Evolutionary conservation across 1,139 yeast genomes (phyloP), one percentile per base, ranked within the genome.

Genomic region (Pichia terricola): DNA sequence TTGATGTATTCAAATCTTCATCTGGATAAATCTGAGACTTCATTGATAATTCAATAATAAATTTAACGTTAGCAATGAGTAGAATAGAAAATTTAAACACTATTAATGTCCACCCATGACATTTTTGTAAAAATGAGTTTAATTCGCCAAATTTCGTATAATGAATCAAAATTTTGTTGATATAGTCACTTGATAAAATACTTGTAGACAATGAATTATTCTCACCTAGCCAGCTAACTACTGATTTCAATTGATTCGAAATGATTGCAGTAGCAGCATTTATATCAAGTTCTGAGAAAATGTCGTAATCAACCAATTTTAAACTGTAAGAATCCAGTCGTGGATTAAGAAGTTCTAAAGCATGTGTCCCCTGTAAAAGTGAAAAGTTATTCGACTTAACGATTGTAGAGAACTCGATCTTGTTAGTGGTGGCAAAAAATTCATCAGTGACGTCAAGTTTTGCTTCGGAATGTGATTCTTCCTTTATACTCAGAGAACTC

Each of bases 361-460:
- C 88, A 53, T 85, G 75, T 0, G 94, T 81, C 0, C 89, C 89
- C 54, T 81, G 86, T 45, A 82, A 67, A 35, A 82, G 61, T 48
- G 79, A 75, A 59, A 81, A 81, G 35, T 62, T 58, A 0, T 73
- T 68, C 3, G 73, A 69, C 53, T 77, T 76, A 4, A 77, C 71
- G 25, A 83, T 56, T 25, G 53, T 51, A 3, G 64, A 62, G 42
- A 52, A 58, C 11, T 47, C 41, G n/a, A 62, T 51, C 26, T 44
- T 46, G 4, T 53, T 42, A 4, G 60, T 40, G 4, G 54, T 44
- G 9, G 51, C 31, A 43, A 59, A 59, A 40, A 62, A 61, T n/a
- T 51, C 50, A 16, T 50, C 44, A 1, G 66, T 61, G 3, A 62
- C 50, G 5, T 43, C 32, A 10, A 32, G n/a, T 10, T 33, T 41